phyloP scores from a whole-genome alignment of 1,139 yeast species.

The Pichia sp. region DNA sequence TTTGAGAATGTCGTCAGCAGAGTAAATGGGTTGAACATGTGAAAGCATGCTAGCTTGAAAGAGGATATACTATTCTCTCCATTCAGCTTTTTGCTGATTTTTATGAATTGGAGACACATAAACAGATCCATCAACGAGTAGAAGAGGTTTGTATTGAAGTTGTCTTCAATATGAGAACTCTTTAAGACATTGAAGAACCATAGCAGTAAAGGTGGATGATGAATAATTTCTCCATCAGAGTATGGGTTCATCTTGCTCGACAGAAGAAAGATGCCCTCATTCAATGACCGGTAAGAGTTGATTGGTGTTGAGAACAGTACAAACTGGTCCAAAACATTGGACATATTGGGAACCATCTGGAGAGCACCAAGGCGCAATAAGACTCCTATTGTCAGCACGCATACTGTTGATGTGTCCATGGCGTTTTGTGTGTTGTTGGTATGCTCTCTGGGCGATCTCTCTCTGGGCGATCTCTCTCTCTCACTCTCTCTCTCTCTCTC shows the following conservation, averaged over 20 bases:
- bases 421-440: background rate
- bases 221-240: conserved; percentile 72
- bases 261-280: conserved; percentile 73
- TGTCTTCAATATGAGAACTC: conserved; percentile 13
- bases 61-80: conserved; percentile 27
- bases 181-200: conserved; percentile 37
- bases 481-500: too few species aligned
- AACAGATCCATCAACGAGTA: conserved; percentile 39
- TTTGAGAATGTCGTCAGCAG: conserved; percentile 62
- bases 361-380: conserved; percentile 6
- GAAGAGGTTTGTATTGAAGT: conserved; percentile 25
- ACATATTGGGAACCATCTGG: conserved; percentile 16
- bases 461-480: too few species aligned
- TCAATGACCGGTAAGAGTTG: conserved; percentile 56
- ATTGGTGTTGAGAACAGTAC: conserved; percentile 80
- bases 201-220: conserved; percentile 73
- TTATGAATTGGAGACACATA: conserved; percentile 37
- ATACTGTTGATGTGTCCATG: conserved; percentile 5
- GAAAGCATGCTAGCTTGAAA: conserved; percentile 50
- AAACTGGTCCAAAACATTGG: conserved; percentile 38
- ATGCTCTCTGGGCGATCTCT: background rate
- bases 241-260: conserved; percentile 60
- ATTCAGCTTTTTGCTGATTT: conserved; percentile 28
- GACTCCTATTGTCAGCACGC: conserved; percentile 5
- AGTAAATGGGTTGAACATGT: conserved; percentile 74